Percentiles rank a stretch among this genome's conserved stretches.
These are phyloP conservation scores for Punica granatum DNA, from an alignment of 345 rosid species.

Conservation along the genomic window DNA sequence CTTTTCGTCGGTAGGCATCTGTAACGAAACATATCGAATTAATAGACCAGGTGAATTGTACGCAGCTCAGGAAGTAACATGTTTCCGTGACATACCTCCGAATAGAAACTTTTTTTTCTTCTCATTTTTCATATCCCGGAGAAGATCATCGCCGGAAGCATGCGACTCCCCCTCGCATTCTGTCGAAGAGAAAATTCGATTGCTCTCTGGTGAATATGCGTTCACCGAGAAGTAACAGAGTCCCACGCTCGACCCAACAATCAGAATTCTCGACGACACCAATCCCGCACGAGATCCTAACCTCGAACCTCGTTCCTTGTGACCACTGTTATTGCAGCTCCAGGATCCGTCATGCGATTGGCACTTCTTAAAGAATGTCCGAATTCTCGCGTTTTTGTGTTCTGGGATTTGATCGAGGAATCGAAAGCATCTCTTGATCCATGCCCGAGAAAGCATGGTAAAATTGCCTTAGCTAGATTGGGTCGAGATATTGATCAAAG, in stretches of 20 bases:
- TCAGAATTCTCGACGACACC: conserved; percentile 17
- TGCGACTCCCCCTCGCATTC: conserved; percentile 13
- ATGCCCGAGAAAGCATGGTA: conserved; percentile 27
- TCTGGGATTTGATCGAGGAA: conserved; percentile 12
- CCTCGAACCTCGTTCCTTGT: conserved; percentile 6
- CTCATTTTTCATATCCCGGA: conserved; percentile 11
- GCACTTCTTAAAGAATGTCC: conserved; percentile 1
- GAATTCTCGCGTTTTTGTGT: conserved; percentile 1
- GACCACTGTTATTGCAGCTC: not conserved
- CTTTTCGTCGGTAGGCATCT: conserved; percentile 52
- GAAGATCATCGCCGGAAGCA: conserved; percentile 9
- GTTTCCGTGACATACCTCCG: conserved; percentile 25
- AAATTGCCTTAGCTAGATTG: not conserved
- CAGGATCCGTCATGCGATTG: not conserved
- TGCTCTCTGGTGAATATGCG: conserved; percentile 3
- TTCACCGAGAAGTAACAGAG: conserved; percentile 17
- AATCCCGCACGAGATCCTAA: conserved; percentile 16
- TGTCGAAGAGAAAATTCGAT: conserved; percentile 21
- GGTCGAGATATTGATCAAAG: not conserved
- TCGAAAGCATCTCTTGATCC: conserved; percentile 19
- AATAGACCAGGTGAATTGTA: not conserved
- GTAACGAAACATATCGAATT: not conserved
- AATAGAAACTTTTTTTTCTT: conserved; percentile 29
- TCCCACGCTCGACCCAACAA: conserved; percentile 33
- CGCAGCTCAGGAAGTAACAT: not conserved